These are phyloP conservation scores for Suhomyces faveliae DNA, from an alignment of 805 yeast genomes.

Conservation along the genomic window DNA sequence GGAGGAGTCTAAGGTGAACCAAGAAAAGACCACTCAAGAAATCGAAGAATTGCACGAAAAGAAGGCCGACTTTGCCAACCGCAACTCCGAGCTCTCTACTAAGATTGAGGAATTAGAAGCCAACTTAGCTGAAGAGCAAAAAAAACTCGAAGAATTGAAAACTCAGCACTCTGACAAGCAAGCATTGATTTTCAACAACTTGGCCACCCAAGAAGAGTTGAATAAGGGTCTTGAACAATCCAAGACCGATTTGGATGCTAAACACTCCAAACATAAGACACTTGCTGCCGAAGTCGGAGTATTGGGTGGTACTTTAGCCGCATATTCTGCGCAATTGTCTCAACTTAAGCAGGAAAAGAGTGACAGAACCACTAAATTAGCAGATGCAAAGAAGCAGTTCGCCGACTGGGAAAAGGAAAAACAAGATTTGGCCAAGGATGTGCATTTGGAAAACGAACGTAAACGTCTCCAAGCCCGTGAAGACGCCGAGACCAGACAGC, in stretches of 20 bases:
- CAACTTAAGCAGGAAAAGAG: conserved; percentile 39
- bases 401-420: conserved; percentile 47
- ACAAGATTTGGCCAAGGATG: conserved; percentile 39
- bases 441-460: conserved; percentile 36
- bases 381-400: conserved; percentile 41
- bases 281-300: conserved; percentile 45
- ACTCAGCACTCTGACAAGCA: conserved; percentile 30
- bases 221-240: conserved; percentile 36
- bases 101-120: conserved; percentile 44
- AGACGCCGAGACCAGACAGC: conserved; percentile 19
- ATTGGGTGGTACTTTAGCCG: conserved; percentile 42
- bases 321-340: conserved; percentile 44
- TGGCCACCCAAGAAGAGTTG: conserved; percentile 41
- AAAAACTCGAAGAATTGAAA: conserved; percentile 32
- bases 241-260: conserved; percentile 35
- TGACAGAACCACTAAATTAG: conserved; percentile 33
- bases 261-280: conserved; percentile 35
- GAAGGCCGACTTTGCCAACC: conserved; percentile 39
- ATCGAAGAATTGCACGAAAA: conserved; percentile 46
- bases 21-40: conserved; percentile 42
- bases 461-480: conserved; percentile 41
- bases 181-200: conserved; percentile 26
- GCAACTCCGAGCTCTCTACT: conserved; percentile 36
- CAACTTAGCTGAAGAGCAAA: conserved; percentile 39
- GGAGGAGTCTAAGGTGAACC: conserved; percentile 40